Evolutionary conservation across 2,329 filamentous ascomycete genomes (phyloP), one percentile per base, ranked within the genome.

Genomic region (Leptosphaerulina australis): DNA sequence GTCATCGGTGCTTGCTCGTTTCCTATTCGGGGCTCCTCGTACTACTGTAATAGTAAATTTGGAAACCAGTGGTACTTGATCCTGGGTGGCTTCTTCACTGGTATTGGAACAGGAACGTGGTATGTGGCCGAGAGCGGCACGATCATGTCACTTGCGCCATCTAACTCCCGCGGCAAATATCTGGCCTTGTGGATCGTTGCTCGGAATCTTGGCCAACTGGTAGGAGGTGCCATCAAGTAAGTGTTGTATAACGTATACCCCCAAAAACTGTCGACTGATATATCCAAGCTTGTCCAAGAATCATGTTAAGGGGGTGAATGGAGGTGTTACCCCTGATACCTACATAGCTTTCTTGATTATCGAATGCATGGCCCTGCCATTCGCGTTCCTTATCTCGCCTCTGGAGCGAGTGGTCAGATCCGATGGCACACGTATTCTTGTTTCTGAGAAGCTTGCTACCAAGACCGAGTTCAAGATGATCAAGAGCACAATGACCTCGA

Each of bases 31-130:
- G 77, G 77, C 3, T 78, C 77, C 0, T 75, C 76, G 8, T 79
- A 79, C 53, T 79, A 79, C 56, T 76, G 74, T 60, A 79, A 79
- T 33, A 77, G 74, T 62, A 78, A 78, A 56, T 79, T 76, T 49
- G 77, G 77, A 4, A 78, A 71, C 31, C 76, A 79, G 61, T 79
- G 76, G 76, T 76, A 77, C 41, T 56, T 76, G 56, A 43, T 51
- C 17, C 33, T 67, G 11, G 63, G 64, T 28, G 59, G 59, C 11
- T 58, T 64, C 43, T 50, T 67, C 9, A 65, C 60, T 9, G 64
- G 64, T n/a, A 62, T 67, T 5, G 63, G 63, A 1, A 62, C 34
- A 4, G 77, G 76, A 1, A 77, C 75, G 31, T 79, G 77, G 77
- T 80, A 79, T 49, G 77, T 79, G 7, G 77, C 77, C 0, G 77